Conservation (phyloP, 2,329 filamentous ascomycete species). For the Sclerotinia sclerotiorum region DNA sequence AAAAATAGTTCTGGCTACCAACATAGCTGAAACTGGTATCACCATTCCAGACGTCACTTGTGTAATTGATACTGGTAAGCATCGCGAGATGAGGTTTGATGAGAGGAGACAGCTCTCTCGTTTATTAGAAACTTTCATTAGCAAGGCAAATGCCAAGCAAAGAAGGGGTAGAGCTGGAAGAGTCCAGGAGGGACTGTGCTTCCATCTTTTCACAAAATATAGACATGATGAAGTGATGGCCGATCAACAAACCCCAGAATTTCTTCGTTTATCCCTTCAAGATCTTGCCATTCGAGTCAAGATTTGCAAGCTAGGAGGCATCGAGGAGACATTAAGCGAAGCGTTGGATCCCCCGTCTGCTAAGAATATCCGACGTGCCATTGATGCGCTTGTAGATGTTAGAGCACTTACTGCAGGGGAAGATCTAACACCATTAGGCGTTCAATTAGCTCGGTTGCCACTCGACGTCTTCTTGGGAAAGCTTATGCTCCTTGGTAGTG, state of each 20-base stretch:
- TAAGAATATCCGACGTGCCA: constrained; percentile 89
- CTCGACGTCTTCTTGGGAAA: constrained; percentile 95
- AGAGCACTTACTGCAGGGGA: constrained; percentile 80
- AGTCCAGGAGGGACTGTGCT: constrained; percentile 92
- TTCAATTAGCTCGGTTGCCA: constrained; percentile 83
- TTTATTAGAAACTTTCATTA: constrained; percentile 92
- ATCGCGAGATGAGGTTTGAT: constrained; percentile 96
- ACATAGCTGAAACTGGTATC: constrained; percentile 97
- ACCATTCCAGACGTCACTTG: constrained; percentile 98
- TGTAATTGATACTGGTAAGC: constrained; percentile 94
- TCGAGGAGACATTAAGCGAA: constrained; percentile 83
- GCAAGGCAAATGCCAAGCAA: constrained; percentile 92
- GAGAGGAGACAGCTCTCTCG: constrained; percentile 88
- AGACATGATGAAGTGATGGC: constrained; percentile 82
- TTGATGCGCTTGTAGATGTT: constrained; percentile 91
- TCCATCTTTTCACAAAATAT: constrained; percentile 90
- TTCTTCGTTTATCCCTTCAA: constrained; percentile 89
- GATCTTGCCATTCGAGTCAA: constrained; percentile 95
- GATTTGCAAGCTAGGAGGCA: constrained; percentile 92
- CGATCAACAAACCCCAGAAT: constrained; percentile 94
- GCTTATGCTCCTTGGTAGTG: constrained; percentile 78
- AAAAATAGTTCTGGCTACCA: constrained; percentile 95
- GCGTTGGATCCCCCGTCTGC: constrained; percentile 87
- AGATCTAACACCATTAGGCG: constrained; percentile 81
- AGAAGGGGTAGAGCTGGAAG: constrained; percentile 89